Percentiles rank a stretch among this genome's conserved stretches.
Conservation (phyloP, 805 yeast genomes). For the Pichia heedii region DNA sequence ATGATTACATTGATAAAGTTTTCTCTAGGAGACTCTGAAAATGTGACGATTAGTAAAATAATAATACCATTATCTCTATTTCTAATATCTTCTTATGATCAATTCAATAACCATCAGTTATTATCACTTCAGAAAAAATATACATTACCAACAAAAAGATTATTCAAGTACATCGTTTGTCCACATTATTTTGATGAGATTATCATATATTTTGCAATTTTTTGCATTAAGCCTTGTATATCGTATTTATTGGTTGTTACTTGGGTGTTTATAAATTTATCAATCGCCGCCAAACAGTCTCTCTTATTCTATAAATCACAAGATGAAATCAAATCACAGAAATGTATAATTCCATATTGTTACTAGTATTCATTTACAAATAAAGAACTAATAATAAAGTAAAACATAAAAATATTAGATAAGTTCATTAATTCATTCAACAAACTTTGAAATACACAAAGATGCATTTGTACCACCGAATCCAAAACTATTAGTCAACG, state of each 20-base stretch:
- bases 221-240: conserved; percentile 11
- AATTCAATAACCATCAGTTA: conserved; percentile 40
- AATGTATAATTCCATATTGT: conserved; percentile 25
- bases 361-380: too few species aligned
- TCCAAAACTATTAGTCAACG: conserved; percentile 86
- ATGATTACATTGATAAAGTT: conserved; percentile 19
- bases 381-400: too few species aligned
- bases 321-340: conserved; percentile 11
- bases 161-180: conserved; percentile 43
- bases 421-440: background rate
- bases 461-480: conserved; percentile 95
- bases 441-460: conserved; percentile 39
- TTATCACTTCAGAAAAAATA: conserved; percentile 46
- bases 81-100: conserved; percentile 33
- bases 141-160: conserved; percentile 41
- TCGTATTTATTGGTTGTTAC: conserved; percentile 20
- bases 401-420: too few species aligned
- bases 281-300: conserved; percentile 47
- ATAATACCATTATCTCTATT: conserved; percentile 19
- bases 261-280: conserved; percentile 41
- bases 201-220: conserved; percentile 35
- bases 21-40: background rate
- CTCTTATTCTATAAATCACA: conserved; percentile 34
- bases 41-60: background rate
- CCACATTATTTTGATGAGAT: conserved; percentile 70